A percentile compares a stretch with the other conserved stretches of the same genome.
Conservation (phyloP, 768 basidiomycete genomes). For the Pleurotus sapidus region DNA sequence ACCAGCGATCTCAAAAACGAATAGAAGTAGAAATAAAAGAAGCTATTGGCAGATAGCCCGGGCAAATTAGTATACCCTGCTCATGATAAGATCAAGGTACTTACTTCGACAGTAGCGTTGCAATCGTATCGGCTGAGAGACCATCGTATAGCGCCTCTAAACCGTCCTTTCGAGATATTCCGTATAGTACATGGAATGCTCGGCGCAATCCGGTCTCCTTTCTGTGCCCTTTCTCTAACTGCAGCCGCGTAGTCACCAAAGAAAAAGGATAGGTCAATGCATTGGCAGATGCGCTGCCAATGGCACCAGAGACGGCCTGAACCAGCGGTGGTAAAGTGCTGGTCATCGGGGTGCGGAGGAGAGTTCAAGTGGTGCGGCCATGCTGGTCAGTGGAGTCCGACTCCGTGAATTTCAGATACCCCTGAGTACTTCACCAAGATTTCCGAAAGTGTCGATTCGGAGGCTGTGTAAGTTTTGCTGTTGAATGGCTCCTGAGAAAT, state of each 20-base stretch:
- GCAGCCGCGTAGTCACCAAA: slow-evolving; percentile 51
- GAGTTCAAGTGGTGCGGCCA: neutral
- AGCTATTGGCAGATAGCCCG: slow-evolving; percentile 29
- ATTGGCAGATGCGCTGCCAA: slow-evolving; percentile 55
- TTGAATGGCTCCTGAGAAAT: too few species aligned
- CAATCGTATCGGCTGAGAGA: slow-evolving; percentile 46
- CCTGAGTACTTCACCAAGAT: too few species aligned
- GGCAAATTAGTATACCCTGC: neutral
- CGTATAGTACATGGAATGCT: slow-evolving; percentile 34
- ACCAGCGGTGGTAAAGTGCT: slow-evolving; percentile 56
- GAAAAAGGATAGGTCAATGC: slow-evolving; percentile 56
- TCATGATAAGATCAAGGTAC: slow-evolving; percentile 9
- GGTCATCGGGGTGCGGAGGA: slow-evolving; percentile 38
- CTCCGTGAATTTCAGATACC: too few species aligned
- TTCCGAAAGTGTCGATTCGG: too few species aligned
- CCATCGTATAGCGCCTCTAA: slow-evolving; percentile 48
- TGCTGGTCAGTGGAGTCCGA: neutral
- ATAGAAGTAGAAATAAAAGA: slow-evolving; percentile 61
- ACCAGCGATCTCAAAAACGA: slow-evolving; percentile 42
- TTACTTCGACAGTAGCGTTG: slow-evolving; percentile 53
- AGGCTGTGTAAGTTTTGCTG: too few species aligned
- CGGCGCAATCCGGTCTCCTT: slow-evolving; percentile 22
- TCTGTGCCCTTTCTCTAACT: slow-evolving; percentile 29
- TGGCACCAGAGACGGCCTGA: slow-evolving; percentile 55
- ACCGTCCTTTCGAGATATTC: slow-evolving; percentile 38